Evolutionary conservation across 306 rosid species (phyloP).

Genomic region (Cucumis cinereus): DNA sequence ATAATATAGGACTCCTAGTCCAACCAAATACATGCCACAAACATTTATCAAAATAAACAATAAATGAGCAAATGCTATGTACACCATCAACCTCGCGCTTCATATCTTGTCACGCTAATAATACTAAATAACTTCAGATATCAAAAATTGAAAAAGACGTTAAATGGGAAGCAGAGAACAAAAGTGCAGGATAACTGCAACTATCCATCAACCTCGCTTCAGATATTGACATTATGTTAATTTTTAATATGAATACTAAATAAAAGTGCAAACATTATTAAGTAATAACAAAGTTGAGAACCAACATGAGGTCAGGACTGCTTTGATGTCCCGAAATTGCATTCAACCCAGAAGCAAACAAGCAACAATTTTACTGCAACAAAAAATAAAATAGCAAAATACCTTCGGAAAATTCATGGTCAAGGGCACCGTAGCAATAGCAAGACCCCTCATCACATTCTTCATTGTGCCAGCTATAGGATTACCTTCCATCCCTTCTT

Average conservation of each 20-base stretch:
- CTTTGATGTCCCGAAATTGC: neutral
- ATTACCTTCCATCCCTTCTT: constrained; percentile 95
- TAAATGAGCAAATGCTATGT: neutral
- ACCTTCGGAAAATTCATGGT: constrained; percentile 84
- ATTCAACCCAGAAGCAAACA: neutral
- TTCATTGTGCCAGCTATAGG: constrained; percentile 67
- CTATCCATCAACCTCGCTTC: neutral
- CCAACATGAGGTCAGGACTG: neutral
- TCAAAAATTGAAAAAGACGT: neutral
- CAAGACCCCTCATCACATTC: constrained; percentile 68
- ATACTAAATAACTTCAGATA: neutral
- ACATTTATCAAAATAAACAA: neutral
- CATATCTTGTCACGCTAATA: neutral
- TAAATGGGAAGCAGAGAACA: neutral
- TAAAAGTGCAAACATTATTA: neutral
- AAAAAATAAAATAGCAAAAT: constrained; percentile 6
- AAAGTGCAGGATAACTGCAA: neutral
- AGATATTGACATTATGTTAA: neutral
- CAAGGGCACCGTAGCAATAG: constrained; percentile 79
- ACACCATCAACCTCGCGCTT: neutral
- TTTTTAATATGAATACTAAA: neutral
- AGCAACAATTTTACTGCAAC: neutral
- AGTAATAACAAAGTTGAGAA: neutral
- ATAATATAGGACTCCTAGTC: neutral
- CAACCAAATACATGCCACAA: neutral